Evolutionary conservation across 1,284 basidiomycete genomes (phyloP).

Genomic region (Malassezia equina): DNA sequence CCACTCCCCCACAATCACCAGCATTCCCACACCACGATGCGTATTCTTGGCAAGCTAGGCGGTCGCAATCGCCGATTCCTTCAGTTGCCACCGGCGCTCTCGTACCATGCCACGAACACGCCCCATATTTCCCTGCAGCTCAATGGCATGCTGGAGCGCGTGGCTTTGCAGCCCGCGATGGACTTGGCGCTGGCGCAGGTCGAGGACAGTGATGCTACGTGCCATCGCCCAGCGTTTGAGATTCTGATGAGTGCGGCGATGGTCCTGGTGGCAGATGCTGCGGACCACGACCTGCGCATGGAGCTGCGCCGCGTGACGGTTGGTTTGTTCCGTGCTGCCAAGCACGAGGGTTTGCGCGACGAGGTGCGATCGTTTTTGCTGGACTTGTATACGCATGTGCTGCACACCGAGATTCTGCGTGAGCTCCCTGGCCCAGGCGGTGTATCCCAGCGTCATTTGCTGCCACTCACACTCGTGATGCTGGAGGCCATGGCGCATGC

Average conservation of each 20-base stretch:
- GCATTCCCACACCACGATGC: slow-evolving; percentile 87
- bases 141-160: slow-evolving; percentile 51
- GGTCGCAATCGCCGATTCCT: slow-evolving; percentile 77
- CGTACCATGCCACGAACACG: slow-evolving; percentile 51
- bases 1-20: slow-evolving; percentile 82
- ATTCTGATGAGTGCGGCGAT: slow-evolving; percentile 62
- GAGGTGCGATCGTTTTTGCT: slow-evolving; percentile 62
- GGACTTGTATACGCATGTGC: slow-evolving; percentile 61
- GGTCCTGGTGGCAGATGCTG: slow-evolving; percentile 15
- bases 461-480: slow-evolving; percentile 51
- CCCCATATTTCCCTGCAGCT: slow-evolving; percentile 26
- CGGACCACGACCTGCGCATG: slow-evolving; percentile 60
- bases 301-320: slow-evolving; percentile 60
- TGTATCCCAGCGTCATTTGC: slow-evolving; percentile 55
- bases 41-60: slow-evolving; percentile 92
- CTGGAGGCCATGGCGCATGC: slow-evolving; percentile 40
- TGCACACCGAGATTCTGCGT: slow-evolving; percentile 51
- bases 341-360: slow-evolving; percentile 61
- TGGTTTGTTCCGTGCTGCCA: slow-evolving; percentile 67
- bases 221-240: slow-evolving; percentile 66
- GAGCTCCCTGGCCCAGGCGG: slow-evolving; percentile 48
- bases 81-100: slow-evolving; percentile 67
- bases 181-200: slow-evolving; percentile 63
- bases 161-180: slow-evolving; percentile 66
- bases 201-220: slow-evolving; percentile 55